These are phyloP conservation scores for Athelia psychrophila DNA, from an alignment of 1,284 basidiomycete species.

Conservation along the genomic window DNA sequence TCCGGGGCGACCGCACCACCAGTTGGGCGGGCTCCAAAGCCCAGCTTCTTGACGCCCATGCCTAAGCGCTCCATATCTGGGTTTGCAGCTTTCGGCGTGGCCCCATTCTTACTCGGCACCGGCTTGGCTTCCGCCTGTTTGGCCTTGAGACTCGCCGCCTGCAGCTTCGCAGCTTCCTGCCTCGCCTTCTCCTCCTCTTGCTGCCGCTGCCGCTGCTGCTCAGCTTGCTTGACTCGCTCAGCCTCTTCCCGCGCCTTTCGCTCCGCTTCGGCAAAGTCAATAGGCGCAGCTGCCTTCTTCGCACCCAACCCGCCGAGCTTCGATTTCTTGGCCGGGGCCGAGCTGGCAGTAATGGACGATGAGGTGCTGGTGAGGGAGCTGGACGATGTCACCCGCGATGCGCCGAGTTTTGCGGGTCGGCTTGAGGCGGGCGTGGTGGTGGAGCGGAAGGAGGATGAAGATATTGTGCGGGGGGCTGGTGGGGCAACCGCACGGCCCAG, in stretches of 20 bases:
- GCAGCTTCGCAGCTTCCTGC: slow-evolving; percentile 50
- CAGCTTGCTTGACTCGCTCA: slow-evolving; percentile 84
- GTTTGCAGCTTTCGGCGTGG: slow-evolving; percentile 26
- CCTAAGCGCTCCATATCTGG: slow-evolving; percentile 61
- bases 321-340: slow-evolving; percentile 47
- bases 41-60: slow-evolving; percentile 83
- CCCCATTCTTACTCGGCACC: slow-evolving; percentile 20
- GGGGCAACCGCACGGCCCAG: slow-evolving; percentile 45
- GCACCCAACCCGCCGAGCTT: slow-evolving; percentile 87
- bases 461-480: slow-evolving; percentile 56
- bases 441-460: slow-evolving; percentile 57
- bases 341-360: slow-evolving; percentile 26
- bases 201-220: slow-evolving; percentile 83
- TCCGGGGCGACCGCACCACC: slow-evolving; percentile 17
- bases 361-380: slow-evolving; percentile 27
- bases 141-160: slow-evolving; percentile 21
- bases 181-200: slow-evolving; percentile 62
- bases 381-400: slow-evolving; percentile 54
- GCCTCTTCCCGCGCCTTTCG: slow-evolving; percentile 86
- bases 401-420: slow-evolving; percentile 42
- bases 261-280: slow-evolving; percentile 93
- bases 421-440: slow-evolving; percentile 33
- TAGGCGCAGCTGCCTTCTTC: slow-evolving; percentile 72
- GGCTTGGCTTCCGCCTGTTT: slow-evolving; percentile 25
- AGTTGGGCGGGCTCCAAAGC: slow-evolving; percentile 81